These are phyloP conservation scores for Kurtzmaniella quercitrusa DNA, from an alignment of 1,139 yeast species.

Conservation along the genomic window DNA sequence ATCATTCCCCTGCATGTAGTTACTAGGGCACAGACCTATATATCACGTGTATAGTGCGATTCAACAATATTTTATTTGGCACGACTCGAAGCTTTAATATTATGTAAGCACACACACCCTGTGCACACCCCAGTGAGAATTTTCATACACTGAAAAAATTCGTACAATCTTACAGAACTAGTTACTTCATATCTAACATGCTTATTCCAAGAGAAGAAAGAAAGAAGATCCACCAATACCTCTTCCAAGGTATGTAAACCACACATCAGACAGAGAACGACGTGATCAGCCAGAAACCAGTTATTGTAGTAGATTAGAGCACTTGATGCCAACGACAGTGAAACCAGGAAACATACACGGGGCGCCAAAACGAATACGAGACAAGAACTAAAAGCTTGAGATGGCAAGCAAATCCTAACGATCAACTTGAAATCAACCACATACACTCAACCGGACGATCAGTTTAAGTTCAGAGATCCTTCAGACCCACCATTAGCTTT, in stretches of 20 bases:
- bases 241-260: constrained; percentile 85
- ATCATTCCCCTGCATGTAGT: no score
- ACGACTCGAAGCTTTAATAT: not conserved
- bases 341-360: no score
- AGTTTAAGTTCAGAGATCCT: no score
- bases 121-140: constrained; percentile 6
- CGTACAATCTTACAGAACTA: constrained; percentile 4
- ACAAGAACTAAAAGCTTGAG: no score
- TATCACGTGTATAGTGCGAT: not conserved
- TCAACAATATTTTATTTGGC: not conserved
- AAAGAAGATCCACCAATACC: constrained; percentile 98
- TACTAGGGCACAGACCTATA: not conserved
- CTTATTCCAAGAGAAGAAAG: constrained; percentile 99
- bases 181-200: constrained; percentile 50
- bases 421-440: no score
- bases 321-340: no score
- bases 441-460: no score
- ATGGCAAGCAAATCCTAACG: no score
- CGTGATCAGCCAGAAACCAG: no score
- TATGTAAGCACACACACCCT: not conserved
- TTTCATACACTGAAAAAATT: constrained; percentile 8
- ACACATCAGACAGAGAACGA: constrained; percentile 2
- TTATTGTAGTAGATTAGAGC: no score
- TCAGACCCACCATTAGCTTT: no score
- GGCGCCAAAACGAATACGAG: no score